Evolutionary conservation across 1,284 basidiomycete genomes (phyloP).

Genomic region (Ustilago lituana): DNA sequence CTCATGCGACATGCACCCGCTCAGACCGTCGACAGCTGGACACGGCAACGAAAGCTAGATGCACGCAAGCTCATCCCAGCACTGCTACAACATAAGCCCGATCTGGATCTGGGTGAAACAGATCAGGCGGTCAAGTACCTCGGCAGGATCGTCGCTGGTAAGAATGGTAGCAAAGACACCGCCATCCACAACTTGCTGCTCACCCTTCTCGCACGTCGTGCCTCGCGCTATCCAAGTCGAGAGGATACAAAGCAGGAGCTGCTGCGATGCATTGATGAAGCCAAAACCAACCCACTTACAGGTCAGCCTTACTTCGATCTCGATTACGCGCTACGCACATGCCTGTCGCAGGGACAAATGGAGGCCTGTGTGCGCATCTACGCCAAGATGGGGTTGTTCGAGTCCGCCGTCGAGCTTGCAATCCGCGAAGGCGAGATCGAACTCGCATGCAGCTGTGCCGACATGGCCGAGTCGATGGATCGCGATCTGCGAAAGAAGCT

Average conservation of each 20-base stretch:
- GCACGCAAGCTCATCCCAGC: slow-evolving; percentile 88
- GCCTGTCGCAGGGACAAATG: slow-evolving; percentile 77
- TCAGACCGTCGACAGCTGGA: slow-evolving; percentile 90
- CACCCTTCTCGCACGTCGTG: slow-evolving; percentile 77
- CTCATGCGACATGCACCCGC: slow-evolving; percentile 86
- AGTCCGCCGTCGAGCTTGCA: slow-evolving; percentile 94
- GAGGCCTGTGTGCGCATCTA: slow-evolving; percentile 97
- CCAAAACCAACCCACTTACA: slow-evolving; percentile 80
- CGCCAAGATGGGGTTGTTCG: slow-evolving; percentile 95
- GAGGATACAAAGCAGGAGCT: slow-evolving; percentile 77
- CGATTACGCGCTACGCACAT: slow-evolving; percentile 92
- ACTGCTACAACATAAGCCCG: slow-evolving; percentile 79
- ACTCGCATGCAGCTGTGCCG: slow-evolving; percentile 68
- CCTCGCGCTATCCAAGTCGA: slow-evolving; percentile 17
- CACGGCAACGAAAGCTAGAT: slow-evolving; percentile 81
- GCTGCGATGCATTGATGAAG: slow-evolving; percentile 83
- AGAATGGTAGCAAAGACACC: slow-evolving; percentile 79
- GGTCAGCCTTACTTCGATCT: slow-evolving; percentile 93
- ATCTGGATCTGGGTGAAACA: slow-evolving; percentile 59
- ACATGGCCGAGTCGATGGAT: slow-evolving; percentile 46
- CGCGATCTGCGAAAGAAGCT: slow-evolving; percentile 81
- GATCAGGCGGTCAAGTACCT: slow-evolving; percentile 91
- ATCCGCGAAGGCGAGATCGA: slow-evolving; percentile 71
- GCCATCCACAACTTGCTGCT: slow-evolving; percentile 94
- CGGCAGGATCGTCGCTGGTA: slow-evolving; percentile 78